phyloP scores from a whole-genome alignment of 2,329 filamentous ascomycete species.

The Clonostachys byssicola region DNA sequence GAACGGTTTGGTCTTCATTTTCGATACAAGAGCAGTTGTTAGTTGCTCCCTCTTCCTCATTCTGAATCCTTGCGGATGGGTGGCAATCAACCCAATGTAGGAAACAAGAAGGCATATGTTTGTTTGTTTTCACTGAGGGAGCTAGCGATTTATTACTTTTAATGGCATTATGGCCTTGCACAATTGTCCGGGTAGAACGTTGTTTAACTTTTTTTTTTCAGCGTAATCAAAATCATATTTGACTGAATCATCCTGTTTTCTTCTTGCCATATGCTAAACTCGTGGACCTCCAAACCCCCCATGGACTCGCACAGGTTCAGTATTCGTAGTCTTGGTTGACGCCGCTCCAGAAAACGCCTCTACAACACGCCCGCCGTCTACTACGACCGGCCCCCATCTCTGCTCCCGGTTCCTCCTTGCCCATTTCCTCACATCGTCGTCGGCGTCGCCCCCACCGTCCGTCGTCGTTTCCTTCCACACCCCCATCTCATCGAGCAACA shows the following conservation, averaged over 20 bases:
- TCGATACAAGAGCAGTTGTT: too few species aligned
- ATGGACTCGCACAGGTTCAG: constrained; percentile 14
- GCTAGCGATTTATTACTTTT: not conserved
- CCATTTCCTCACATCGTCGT: constrained; percentile 6
- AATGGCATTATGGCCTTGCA: not conserved
- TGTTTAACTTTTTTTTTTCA: not conserved
- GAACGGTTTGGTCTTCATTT: too few species aligned
- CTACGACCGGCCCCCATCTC: constrained; percentile 46
- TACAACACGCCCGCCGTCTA: constrained; percentile 30
- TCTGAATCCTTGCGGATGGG: too few species aligned
- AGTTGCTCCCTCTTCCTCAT: too few species aligned
- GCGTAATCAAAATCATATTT: too few species aligned
- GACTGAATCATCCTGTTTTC: too few species aligned
- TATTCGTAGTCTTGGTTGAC: constrained; percentile 4
- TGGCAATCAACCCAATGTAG: too few species aligned
- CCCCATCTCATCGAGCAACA: constrained; percentile 45
- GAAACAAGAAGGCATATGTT: too few species aligned
- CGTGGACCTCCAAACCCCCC: constrained; percentile 27
- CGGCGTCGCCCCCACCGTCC: not conserved
- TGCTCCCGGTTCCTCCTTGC: constrained; percentile 36
- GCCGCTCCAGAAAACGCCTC: constrained; percentile 24
- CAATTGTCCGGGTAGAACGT: not conserved
- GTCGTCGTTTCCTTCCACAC: constrained; percentile 30
- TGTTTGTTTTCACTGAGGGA: too few species aligned
- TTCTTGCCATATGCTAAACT: constrained; percentile 20